Base-by-base conservation (phyloP, 352 stramenopile species). In the Phytophthora fragariae region DNA sequence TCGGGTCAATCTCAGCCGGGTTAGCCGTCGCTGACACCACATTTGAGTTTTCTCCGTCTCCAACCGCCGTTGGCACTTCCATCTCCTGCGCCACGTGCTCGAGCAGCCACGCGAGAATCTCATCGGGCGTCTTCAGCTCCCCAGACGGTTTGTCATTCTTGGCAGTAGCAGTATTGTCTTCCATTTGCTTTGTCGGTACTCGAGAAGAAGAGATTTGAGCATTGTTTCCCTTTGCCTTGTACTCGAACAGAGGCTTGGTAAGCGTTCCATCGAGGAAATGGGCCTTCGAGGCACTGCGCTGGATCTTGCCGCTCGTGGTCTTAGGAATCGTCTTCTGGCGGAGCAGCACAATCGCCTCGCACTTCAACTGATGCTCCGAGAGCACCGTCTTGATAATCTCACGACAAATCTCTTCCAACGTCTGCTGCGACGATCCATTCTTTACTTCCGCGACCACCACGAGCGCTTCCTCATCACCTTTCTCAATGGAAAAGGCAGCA, bases 251-350 rank as follows among this genome's bases (percentile, higher is more conserved):
- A 52, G 84, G 75, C 72, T 90, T 92, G 0, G 27, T 56, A 15
- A 92, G 72, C 31, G 72, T 80, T 33, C 71, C 77, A 14, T 76
- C 65, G 24, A 89, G 54, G 64, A 85, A 93, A 68, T 89, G 81
- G 5, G 77, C 35, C 69, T 92, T 94, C 10, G 84, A 77, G 9
- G 81, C 82, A 56, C 86, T 89, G 19, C 90, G 90, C 61, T 93
- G 87, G 37, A 96, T 94, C 73, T 95, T 97, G 52, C 90, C 89
- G 55, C 89, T 96, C 17, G 88, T 96, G 0, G 90, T 96, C 79
- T 96, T 95, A 1, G 86, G 83, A 24, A 96, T 94, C 7, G 80
- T 88, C 66, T 89, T 88, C 35, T 90, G 81, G 4, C 70, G 76
- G 29, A 96, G 60, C 64, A 96, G 44, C n/a, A 96, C 87, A 62